Conservation (phyloP, 768 basidiomycete genomes). For the Russula sp. region DNA sequence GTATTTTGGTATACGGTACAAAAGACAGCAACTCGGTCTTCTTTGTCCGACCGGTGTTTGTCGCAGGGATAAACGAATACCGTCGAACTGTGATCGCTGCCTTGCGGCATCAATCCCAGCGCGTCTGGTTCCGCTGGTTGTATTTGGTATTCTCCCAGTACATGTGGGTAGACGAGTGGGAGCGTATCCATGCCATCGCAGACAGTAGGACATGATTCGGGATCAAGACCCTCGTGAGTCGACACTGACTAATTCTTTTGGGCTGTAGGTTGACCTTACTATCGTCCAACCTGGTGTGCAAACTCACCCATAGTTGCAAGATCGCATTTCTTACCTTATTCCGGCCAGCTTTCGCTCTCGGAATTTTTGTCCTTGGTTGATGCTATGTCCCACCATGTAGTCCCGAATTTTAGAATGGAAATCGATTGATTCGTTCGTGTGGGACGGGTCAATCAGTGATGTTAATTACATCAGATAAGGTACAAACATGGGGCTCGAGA, state of each 20-base stretch:
- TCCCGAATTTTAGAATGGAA: too few relatives aligned
- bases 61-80: slow-evolving; percentile 59
- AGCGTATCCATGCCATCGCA: slow-evolving; percentile 43
- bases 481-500: too few relatives aligned
- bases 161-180: slow-evolving; percentile 92
- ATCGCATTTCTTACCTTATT: too few relatives aligned
- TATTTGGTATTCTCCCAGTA: slow-evolving; percentile 78
- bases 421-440: too few relatives aligned
- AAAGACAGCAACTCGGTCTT: slow-evolving; percentile 12
- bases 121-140: slow-evolving; percentile 88
- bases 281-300: too few relatives aligned
- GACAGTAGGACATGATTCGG: slow-evolving; percentile 7
- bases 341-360: too few relatives aligned
- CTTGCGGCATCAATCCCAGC: slow-evolving; percentile 67
- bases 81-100: slow-evolving; percentile 61
- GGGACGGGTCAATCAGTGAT: too few relatives aligned
- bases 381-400: too few relatives aligned
- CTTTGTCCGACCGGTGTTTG: slow-evolving; percentile 44
- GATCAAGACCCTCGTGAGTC: neutral
- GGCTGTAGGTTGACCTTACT: neutral
- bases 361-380: too few relatives aligned
- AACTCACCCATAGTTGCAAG: too few relatives aligned
- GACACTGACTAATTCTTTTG: neutral
- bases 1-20: slow-evolving; percentile 4
- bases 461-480: too few relatives aligned